These are phyloP conservation scores for Mycena polygramma DNA, from an alignment of 768 basidiomycete species.

Conservation along the genomic window DNA sequence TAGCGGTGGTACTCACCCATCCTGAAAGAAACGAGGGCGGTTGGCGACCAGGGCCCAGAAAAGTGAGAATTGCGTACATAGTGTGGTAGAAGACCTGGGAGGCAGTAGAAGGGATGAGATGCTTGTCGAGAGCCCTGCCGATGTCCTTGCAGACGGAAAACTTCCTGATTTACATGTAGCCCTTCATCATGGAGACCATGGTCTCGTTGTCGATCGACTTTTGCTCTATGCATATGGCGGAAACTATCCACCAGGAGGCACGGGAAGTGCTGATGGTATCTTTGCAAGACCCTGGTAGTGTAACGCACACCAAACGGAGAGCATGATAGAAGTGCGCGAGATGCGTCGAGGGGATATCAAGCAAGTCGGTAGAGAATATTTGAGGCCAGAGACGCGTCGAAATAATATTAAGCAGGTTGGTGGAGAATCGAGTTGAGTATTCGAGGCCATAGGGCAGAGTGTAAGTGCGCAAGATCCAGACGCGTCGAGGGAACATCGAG, in stretches of 20 bases:
- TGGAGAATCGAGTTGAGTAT: too few relatives aligned
- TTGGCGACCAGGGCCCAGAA: constrained; percentile 35
- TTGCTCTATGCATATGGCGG: constrained; percentile 99
- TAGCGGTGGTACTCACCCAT: constrained; percentile 99
- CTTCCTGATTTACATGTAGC: constrained; percentile 97
- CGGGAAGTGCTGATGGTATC: constrained; percentile 99
- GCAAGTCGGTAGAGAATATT: too few relatives aligned
- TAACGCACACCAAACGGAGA: too few relatives aligned
- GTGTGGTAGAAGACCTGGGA: constrained; percentile 99
- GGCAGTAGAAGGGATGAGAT: constrained; percentile 96
- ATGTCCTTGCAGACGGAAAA: constrained; percentile 99
- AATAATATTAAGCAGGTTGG: too few relatives aligned
- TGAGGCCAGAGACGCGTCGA: too few relatives aligned
- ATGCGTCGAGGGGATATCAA: too few relatives aligned
- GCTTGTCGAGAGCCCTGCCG: constrained; percentile 96
- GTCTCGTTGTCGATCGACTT: constrained; percentile 98
- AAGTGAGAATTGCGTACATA: constrained; percentile 71
- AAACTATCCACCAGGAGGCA: constrained; percentile 98
- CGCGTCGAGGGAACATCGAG: too few relatives aligned
- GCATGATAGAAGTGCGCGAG: too few relatives aligned
- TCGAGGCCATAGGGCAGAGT: too few relatives aligned
- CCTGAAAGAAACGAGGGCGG: constrained; percentile 67
- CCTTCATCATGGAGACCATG: constrained; percentile 97
- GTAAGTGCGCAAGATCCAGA: too few relatives aligned
- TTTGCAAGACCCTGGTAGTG: too few relatives aligned